phyloP scores from a whole-genome alignment of 2,329 filamentous ascomycete genomes.

The Colletotrichum tropicicola region DNA sequence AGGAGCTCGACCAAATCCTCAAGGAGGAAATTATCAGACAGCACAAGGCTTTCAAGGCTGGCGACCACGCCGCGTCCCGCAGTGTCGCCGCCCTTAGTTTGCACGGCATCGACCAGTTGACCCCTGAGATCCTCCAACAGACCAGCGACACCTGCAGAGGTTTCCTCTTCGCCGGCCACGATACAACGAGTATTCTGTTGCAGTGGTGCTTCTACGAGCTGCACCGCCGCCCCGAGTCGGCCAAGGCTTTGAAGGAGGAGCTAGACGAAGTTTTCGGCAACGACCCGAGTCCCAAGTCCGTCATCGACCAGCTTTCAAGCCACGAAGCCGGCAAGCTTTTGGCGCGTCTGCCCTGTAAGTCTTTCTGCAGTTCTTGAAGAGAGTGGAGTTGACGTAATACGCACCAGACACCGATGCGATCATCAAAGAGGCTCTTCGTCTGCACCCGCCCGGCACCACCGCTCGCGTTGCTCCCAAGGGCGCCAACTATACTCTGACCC shows the following conservation, averaged over 20 bases:
- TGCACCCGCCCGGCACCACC: constrained; percentile 43
- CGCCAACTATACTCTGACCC: constrained; percentile 33
- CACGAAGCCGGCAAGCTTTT: constrained; percentile 40
- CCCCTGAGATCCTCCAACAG: constrained; percentile 36
- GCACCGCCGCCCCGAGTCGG: constrained; percentile 37
- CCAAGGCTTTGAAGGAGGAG: constrained; percentile 41
- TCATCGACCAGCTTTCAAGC: constrained; percentile 37
- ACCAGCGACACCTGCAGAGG: constrained; percentile 46
- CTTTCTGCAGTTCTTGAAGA: too few species aligned
- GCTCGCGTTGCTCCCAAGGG: constrained; percentile 35
- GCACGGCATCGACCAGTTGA: constrained; percentile 37
- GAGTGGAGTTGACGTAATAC: background rate
- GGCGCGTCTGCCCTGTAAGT: constrained; percentile 38
- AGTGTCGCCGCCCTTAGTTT: constrained; percentile 44
- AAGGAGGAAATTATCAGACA: constrained; percentile 32
- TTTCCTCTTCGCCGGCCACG: constrained; percentile 51
- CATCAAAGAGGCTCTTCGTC: constrained; percentile 45
- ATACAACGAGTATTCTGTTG: constrained; percentile 47
- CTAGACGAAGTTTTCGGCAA: constrained; percentile 45
- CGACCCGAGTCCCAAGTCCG: constrained; percentile 33
- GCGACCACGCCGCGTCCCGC: constrained; percentile 12
- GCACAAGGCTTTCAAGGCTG: constrained; percentile 21
- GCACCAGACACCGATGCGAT: constrained; percentile 40
- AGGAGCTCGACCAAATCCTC: constrained; percentile 32
- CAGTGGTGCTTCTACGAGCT: constrained; percentile 48